Conservation (phyloP, 2,329 filamentous ascomycete genomes). For the Sporothrix pallida region DNA sequence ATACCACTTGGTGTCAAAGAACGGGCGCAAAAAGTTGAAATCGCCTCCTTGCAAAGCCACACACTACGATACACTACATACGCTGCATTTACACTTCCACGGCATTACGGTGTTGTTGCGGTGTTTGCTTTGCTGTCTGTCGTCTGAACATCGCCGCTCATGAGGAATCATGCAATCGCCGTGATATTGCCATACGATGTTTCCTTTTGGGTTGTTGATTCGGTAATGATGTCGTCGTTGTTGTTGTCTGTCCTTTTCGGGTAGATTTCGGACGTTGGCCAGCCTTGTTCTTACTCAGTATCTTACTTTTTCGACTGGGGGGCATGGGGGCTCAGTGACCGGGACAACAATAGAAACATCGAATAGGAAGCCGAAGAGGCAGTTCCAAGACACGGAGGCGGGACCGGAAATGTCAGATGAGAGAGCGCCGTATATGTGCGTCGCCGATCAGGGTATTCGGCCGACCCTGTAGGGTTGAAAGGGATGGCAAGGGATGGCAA, state of each 20-base stretch:
- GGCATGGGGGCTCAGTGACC: too few species aligned
- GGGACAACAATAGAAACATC: not conserved
- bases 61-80: not conserved
- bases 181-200: not conserved
- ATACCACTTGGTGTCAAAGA: not conserved
- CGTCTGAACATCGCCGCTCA: not conserved
- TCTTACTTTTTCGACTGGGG: too few species aligned
- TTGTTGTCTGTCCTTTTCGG: conserved; percentile 15
- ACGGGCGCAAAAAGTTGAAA: not conserved
- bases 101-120: not conserved
- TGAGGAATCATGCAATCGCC: not conserved
- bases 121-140: too few species aligned
- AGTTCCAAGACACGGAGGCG: conserved; percentile 14
- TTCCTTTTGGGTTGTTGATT: not conserved
- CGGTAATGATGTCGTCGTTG: not conserved
- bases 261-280: conserved; percentile 5
- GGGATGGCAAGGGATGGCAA: not conserved
- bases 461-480: not conserved
- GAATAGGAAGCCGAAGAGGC: not conserved
- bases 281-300: too few species aligned
- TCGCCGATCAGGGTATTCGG: not conserved
- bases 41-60: conserved; percentile 2
- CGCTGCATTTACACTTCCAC: not conserved
- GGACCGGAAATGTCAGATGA: not conserved
- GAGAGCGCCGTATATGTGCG: not conserved